Percentiles rank a stretch among this genome's conserved stretches.
These are phyloP conservation scores for Leucosporidium scottii DNA, from an alignment of 768 basidiomycete species.

Conservation along the genomic window DNA sequence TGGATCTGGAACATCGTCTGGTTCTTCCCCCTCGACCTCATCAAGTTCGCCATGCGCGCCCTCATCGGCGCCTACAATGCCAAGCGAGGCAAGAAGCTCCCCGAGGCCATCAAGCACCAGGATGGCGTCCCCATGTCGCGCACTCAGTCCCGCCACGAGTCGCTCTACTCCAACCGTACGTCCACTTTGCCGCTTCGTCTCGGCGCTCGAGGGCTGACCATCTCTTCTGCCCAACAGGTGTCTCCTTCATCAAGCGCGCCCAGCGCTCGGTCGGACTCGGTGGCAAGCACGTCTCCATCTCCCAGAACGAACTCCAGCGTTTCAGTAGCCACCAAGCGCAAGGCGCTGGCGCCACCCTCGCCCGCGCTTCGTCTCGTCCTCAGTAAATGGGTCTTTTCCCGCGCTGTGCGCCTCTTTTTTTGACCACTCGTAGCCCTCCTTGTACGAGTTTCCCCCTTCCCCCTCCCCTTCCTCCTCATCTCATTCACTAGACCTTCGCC, in stretches of 20 bases:
- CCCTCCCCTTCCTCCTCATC: too few species aligned
- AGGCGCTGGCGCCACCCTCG: constrained; percentile 66
- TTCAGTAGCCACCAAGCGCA: constrained; percentile 82
- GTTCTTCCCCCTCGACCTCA: constrained; percentile 90
- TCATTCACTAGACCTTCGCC: too few species aligned
- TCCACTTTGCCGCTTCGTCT: too few species aligned
- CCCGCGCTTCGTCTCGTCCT: constrained; percentile 44
- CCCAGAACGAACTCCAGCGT: constrained; percentile 61
- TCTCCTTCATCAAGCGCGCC: constrained; percentile 65
- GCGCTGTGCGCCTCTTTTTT: constrained; percentile 4
- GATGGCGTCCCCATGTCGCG: constrained; percentile 69
- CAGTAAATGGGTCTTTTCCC: constrained; percentile 13
- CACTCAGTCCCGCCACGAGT: constrained; percentile 81
- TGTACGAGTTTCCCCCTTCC: too few species aligned
- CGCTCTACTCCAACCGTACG: constrained; percentile 66
- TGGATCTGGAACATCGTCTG: constrained; percentile 97
- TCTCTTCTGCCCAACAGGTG: neutral
- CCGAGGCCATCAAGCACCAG: constrained; percentile 46
- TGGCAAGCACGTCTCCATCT: constrained; percentile 43
- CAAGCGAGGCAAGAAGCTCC: constrained; percentile 37
- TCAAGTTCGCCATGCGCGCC: constrained; percentile 86
- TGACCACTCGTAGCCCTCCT: constrained; percentile 9
- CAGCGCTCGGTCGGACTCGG: constrained; percentile 83
- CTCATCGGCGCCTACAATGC: constrained; percentile 73
- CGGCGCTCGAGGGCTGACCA: too few species aligned